Conservation (phyloP, 2,329 filamentous ascomycete species). For the Gremmenia infestans region DNA sequence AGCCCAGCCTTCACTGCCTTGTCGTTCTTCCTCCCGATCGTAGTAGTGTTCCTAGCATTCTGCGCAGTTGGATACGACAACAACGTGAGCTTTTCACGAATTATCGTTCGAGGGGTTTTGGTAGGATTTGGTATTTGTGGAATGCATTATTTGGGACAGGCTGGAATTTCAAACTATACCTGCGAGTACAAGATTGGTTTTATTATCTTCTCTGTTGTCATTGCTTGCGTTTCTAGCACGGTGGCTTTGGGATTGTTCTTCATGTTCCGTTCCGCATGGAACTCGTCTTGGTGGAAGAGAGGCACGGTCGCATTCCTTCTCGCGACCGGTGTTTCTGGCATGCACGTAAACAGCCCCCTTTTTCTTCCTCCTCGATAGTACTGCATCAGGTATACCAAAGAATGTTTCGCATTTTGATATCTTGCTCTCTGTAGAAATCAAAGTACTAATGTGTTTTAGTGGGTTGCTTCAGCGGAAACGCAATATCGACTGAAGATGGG, state of each 20-base stretch:
- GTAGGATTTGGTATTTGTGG: slow-evolving; percentile 73
- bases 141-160: slow-evolving; percentile 87
- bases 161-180: slow-evolving; percentile 72
- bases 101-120: slow-evolving; percentile 59
- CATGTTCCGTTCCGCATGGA: slow-evolving; percentile 70
- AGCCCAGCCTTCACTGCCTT: slow-evolving; percentile 65
- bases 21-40: slow-evolving; percentile 75
- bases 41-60: slow-evolving; percentile 70
- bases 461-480: slow-evolving; percentile 71
- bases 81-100: slow-evolving; percentile 51
- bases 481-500: slow-evolving; percentile 53
- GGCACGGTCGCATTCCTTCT: slow-evolving; percentile 50
- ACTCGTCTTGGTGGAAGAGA: slow-evolving; percentile 73
- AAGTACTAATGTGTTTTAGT: background rate
- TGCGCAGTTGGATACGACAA: slow-evolving; percentile 59
- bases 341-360: background rate
- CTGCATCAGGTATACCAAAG: too few relatives aligned
- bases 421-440: too few relatives aligned
- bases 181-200: slow-evolving; percentile 53
- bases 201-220: slow-evolving; percentile 63
- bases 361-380: too few relatives aligned
- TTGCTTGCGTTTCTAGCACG: slow-evolving; percentile 68
- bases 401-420: too few relatives aligned
- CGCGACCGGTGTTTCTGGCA: background rate
- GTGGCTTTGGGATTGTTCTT: slow-evolving; percentile 73